Base-by-base conservation (phyloP, 164 flowering plant species). In the Tetrastigma voinierianum region DNA sequence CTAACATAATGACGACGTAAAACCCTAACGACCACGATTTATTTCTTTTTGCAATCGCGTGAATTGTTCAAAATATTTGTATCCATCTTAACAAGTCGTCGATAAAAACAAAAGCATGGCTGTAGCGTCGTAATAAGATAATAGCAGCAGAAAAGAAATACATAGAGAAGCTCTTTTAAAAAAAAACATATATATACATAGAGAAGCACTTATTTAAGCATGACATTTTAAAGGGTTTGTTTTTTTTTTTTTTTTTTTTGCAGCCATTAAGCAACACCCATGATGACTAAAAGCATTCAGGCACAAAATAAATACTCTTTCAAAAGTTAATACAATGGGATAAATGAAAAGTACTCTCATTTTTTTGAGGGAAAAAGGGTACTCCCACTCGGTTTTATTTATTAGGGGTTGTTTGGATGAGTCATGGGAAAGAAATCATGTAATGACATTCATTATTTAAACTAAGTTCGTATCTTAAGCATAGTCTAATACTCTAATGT, bases 211-310 rank as follows among this genome's bases (percentile, higher is more conserved):
- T 60, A 47, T 64, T 48, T 46, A 55, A 32, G 48, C 55, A 21
- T 19, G 67, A 56, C 43, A 17, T 59, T 14, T 24, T 25, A 43
- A 32, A 49, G 17, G 56, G 24, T 67, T 24, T 23, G n/a, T 25
- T 56, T 21, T 1, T n/a, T 25, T 49, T 43, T 52, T 46, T 3
- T 21, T 17, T 10, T 20, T 21, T 17, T 46, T 53, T 46, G 6
- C 6, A 32, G 40, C 6, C 40, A 32, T 32, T 48, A 43, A 12
- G 24, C 45, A 44, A 43, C 21, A 17, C 46, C 7, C 19, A 68
- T 68, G 61, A 68, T 61, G 55, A 61, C 46, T 45, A 25, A 56
- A 69, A 53, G 62, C 67, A 62, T 58, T 59, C 46, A 21, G 45
- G 25, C 59, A 11, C 1, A 19, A 9, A 55, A 11, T 49, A 32